phyloP scores from a whole-genome alignment of 2,329 filamentous ascomycete genomes.

The Emmonsia crescens region DNA sequence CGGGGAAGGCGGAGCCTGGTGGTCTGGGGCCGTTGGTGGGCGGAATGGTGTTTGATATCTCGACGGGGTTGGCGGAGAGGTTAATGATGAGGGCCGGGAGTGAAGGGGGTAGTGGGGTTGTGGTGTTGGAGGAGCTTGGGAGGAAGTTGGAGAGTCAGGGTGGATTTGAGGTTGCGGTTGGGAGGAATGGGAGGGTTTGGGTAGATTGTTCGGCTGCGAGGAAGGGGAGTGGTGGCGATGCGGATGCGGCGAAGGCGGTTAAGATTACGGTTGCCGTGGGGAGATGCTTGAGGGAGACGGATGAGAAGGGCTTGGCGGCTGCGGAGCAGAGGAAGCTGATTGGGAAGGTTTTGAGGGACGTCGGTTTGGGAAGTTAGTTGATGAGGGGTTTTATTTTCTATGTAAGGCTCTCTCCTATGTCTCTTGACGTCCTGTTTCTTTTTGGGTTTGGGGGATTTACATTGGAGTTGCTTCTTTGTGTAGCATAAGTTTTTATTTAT shows the following conservation, averaged over 20 bases:
- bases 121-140: conserved; percentile 70
- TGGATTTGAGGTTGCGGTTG: conserved; percentile 86
- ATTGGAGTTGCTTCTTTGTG: conserved; percentile 1
- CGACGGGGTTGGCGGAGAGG: conserved; percentile 68
- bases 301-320: conserved; percentile 44
- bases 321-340: conserved; percentile 39
- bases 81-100: conserved; percentile 48
- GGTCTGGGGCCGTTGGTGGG: conserved; percentile 73
- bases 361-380: conserved; percentile 15
- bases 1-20: conserved; percentile 77
- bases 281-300: conserved; percentile 64
- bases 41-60: conserved; percentile 78
- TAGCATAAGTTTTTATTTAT: neutral
- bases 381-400: neutral
- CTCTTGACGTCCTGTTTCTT: neutral
- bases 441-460: neutral
- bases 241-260: conserved; percentile 39
- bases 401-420: neutral
- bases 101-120: conserved; percentile 41
- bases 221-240: conserved; percentile 40
- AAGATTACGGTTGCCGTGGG: conserved; percentile 69
- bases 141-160: conserved; percentile 50
- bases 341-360: conserved; percentile 31
- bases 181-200: conserved; percentile 87
- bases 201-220: conserved; percentile 51